Conservation (phyloP, 2,329 filamentous ascomycete species). For the Diaporthe sp. region DNA sequence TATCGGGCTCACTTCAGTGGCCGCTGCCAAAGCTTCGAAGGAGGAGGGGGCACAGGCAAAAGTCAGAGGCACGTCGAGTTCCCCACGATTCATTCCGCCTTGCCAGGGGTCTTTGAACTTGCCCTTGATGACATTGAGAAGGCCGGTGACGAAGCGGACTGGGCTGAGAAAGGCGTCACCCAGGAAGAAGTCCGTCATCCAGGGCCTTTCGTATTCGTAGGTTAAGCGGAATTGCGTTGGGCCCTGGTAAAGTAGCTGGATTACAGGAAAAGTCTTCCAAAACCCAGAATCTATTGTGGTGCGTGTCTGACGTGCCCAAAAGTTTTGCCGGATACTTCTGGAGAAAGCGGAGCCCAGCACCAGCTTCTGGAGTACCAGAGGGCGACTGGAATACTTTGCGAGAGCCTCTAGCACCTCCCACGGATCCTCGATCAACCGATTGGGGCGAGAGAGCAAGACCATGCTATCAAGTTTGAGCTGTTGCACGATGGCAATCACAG, state of each 20-base stretch:
- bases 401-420: not conserved
- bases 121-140: not conserved
- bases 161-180: not conserved
- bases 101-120: not conserved
- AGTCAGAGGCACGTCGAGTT: not conserved
- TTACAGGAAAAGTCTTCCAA: not conserved
- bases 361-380: not conserved
- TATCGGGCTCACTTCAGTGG: not conserved
- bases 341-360: not conserved
- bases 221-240: too few species aligned
- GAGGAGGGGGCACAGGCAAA: not conserved
- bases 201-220: not conserved
- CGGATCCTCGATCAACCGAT: not conserved
- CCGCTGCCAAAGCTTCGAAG: not conserved
- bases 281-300: accelerated
- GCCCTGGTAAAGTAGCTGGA: not conserved
- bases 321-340: not conserved
- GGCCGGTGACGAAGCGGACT: slow-evolving; percentile 2
- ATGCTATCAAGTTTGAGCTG: not conserved
- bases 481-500: not conserved
- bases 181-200: not conserved
- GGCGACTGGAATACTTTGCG: not conserved
- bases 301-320: accelerated
- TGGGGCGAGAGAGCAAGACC: not conserved
- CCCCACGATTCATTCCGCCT: accelerated